Conservation (phyloP, 2,329 filamentous ascomycete species). For the Ceratocystis variospora region DNA sequence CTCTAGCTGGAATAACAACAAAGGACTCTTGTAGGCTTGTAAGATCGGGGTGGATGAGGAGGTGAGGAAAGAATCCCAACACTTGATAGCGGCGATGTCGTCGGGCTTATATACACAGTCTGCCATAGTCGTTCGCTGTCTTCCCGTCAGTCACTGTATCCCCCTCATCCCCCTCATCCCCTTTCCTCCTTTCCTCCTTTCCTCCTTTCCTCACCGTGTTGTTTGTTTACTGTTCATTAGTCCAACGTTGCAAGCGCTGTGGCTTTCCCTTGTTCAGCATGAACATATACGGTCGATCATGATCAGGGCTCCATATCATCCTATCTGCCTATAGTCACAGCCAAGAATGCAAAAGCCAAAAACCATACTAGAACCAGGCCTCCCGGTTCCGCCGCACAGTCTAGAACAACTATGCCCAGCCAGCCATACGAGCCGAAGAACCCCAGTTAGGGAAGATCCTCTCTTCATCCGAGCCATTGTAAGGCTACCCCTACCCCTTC, state of each 20-base stretch:
- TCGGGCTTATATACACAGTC: background rate
- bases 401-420: background rate
- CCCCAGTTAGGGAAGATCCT: background rate
- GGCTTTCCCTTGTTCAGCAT: background rate
- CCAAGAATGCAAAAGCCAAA: background rate
- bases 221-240: background rate
- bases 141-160: background rate
- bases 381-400: background rate
- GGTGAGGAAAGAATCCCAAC: background rate
- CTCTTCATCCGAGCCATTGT: no score
- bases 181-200: background rate
- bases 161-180: background rate
- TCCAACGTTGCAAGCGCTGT: background rate
- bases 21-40: conserved; percentile 5
- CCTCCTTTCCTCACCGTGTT: background rate
- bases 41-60: background rate
- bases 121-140: background rate
- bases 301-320: background rate
- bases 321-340: no score
- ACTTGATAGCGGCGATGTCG: accelerated
- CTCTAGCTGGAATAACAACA: conserved; percentile 5
- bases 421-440: background rate
- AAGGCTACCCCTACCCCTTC: no score
- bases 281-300: background rate
- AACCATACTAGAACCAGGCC: background rate